Evolutionary conservation across 2,329 filamentous ascomycete genomes (phyloP), one percentile per base, ranked within the genome.

Genomic region (Penicillium janthinellum): DNA sequence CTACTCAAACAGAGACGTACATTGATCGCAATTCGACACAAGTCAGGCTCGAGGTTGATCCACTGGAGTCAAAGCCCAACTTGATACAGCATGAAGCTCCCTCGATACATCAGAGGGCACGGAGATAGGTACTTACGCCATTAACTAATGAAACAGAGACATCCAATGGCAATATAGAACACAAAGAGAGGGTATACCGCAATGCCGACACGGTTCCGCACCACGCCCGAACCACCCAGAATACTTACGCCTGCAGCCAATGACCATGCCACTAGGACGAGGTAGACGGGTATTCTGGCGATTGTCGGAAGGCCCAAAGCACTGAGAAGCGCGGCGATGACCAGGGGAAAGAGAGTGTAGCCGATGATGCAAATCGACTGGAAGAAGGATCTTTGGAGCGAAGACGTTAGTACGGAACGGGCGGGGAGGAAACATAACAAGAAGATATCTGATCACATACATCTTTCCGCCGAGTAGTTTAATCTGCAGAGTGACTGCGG

Each of bases 361-460:
- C 95, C 95, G 74, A 99, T 99, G 70, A 99, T 96, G 77, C 93
- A 98, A 67, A 99, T 86, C 59, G 92, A 96, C 78, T 99, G 95
- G 72, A 96, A 95, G 77, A 99, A 99, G 17, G 95, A 97, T 71
- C 94, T 98, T 73, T 12, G 20, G 35, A 31, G 15, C 31, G 22
- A 8, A 39, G 39, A 34, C 22, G 54, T 73, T 54, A 73, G 70
- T 12, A 50, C 20, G 5, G 2, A 17, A 31, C 22, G 14, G 6
- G 22, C 7, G 7, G 14, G 22, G 44, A 28, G 39, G 17, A 20
- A 42, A 31, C 5, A 11, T 31, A 44, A 2, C 6, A 44, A n/a
- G 25, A 12, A 20, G 25, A 41, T 7, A 5, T 12, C 17, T 6
- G 25, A 12, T 34, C 8, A 86, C 92, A 78, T 82, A 98, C 94